A percentile compares a stretch with the other conserved stretches of the same genome.
Evolutionary conservation across 2,329 filamentous ascomycete species (phyloP).

Genomic region (Sclerotinia minor): DNA sequence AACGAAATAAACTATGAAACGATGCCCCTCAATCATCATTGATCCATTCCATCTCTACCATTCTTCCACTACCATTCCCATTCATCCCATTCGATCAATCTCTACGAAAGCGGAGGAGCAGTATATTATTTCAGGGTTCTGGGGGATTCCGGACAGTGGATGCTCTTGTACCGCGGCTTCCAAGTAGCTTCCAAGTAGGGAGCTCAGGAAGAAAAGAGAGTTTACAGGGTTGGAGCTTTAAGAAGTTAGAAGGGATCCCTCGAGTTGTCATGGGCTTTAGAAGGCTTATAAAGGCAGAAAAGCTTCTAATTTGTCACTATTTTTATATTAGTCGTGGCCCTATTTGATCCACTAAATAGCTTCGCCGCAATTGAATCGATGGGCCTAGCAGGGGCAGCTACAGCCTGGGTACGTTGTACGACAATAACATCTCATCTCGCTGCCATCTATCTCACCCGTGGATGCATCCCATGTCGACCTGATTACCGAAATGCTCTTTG

Average conservation of each 20-base stretch:
- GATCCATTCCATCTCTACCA: conserved; percentile 1
- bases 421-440: conserved; percentile 21
- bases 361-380: conserved; percentile 20
- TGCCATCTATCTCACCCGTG: conserved; percentile 19
- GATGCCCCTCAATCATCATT: conserved; percentile 12
- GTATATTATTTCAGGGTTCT: conserved; percentile 16
- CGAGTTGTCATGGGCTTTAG: conserved; percentile 9
- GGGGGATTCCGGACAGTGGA: conserved; percentile 24
- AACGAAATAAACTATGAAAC: conserved; percentile 18
- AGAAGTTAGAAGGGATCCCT: conserved; percentile 10
- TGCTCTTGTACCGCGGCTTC: conserved; percentile 9
- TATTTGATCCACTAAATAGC: conserved; percentile 18
- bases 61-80: neutral
- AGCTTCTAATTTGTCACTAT: conserved; percentile 23
- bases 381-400: conserved; percentile 5
- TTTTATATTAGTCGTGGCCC: conserved; percentile 21
- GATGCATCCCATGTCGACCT: conserved; percentile 14
- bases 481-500: conserved; percentile 17
- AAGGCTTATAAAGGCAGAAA: conserved; percentile 5
- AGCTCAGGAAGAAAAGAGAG: conserved; percentile 9
- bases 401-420: conserved; percentile 16
- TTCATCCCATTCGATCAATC: conserved; percentile 8
- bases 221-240: conserved; percentile 13
- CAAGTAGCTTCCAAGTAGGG: conserved; percentile 9
- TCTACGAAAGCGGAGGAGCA: conserved; percentile 9